Conservation (phyloP, 1,284 basidiomycete genomes). For the Naganishia albida region DNA sequence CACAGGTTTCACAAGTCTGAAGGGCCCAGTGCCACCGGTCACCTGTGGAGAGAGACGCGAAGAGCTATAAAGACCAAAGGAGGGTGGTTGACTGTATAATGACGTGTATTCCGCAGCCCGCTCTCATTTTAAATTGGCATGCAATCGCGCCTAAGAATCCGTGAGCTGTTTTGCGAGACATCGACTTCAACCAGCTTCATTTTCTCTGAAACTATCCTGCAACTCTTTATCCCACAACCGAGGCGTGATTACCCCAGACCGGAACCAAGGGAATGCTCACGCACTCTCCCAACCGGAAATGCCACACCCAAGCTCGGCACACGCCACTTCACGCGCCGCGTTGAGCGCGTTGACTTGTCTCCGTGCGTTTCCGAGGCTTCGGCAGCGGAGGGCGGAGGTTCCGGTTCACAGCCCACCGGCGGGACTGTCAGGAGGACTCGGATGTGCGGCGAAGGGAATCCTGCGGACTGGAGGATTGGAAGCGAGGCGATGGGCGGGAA, state of each 20-base stretch:
- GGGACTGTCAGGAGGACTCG: not conserved
- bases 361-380: conserved; percentile 12
- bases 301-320: not conserved
- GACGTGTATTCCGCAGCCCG: not conserved
- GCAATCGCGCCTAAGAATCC: not conserved
- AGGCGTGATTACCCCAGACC: not conserved
- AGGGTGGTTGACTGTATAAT: too few species aligned
- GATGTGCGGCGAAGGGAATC: not conserved
- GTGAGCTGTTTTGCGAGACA: conserved; percentile 5
- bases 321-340: conserved; percentile 5
- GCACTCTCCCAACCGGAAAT: not conserved
- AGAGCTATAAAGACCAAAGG: too few species aligned
- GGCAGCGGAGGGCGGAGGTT: not conserved
- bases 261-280: conserved; percentile 2
- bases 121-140: not conserved
- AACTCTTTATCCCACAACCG: not conserved
- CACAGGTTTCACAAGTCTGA: too few species aligned
- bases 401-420: not conserved
- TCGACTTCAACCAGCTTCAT: not conserved
- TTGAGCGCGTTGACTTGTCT: conserved; percentile 13
- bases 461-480: not conserved
- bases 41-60: too few species aligned
- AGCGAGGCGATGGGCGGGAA: conserved; percentile 10
- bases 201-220: not conserved
- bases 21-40: too few species aligned